Conservation (phyloP, 2,329 filamentous ascomycete genomes). For the Escovopsis sp. region DNA sequence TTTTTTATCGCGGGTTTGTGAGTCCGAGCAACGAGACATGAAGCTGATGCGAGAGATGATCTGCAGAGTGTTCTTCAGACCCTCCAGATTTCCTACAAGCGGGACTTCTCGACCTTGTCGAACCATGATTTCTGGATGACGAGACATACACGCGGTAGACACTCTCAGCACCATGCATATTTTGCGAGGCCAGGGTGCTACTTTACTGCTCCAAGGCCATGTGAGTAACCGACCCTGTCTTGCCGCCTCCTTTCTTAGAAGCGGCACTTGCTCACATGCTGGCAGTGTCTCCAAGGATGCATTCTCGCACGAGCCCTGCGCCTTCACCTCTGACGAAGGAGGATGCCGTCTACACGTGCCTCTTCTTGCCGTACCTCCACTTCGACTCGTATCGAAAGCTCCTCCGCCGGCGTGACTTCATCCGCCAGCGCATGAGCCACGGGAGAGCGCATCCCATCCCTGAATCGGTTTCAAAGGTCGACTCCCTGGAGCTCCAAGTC, state of each 20-base stretch:
- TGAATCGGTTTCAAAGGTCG: constrained; percentile 34
- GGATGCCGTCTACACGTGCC: constrained; percentile 27
- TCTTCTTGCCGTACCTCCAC: constrained; percentile 46
- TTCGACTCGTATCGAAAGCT: constrained; percentile 49
- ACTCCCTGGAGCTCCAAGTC: constrained; percentile 42
- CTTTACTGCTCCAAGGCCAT: constrained; percentile 25
- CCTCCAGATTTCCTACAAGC: constrained; percentile 22
- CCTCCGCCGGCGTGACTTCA: constrained; percentile 39
- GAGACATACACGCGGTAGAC: constrained; percentile 32
- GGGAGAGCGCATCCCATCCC: constrained; percentile 43
- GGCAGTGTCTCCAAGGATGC: constrained; percentile 22
- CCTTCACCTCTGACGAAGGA: constrained; percentile 14
- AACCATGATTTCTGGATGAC: constrained; percentile 34
- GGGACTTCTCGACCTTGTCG: constrained; percentile 25
- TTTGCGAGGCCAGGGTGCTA: constrained; percentile 35
- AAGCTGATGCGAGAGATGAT: not conserved
- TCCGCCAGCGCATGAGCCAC: constrained; percentile 35
- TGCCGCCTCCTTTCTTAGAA: not conserved
- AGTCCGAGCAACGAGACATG: not conserved
- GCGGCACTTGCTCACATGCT: not conserved
- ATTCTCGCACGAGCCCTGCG: constrained; percentile 15
- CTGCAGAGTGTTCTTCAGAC: constrained; percentile 29
- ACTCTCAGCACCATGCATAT: constrained; percentile 34
- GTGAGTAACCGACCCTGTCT: constrained; percentile 11
- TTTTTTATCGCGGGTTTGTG: not conserved